Conservation (phyloP, 805 yeast species). For the Hanseniaspora singularis region DNA sequence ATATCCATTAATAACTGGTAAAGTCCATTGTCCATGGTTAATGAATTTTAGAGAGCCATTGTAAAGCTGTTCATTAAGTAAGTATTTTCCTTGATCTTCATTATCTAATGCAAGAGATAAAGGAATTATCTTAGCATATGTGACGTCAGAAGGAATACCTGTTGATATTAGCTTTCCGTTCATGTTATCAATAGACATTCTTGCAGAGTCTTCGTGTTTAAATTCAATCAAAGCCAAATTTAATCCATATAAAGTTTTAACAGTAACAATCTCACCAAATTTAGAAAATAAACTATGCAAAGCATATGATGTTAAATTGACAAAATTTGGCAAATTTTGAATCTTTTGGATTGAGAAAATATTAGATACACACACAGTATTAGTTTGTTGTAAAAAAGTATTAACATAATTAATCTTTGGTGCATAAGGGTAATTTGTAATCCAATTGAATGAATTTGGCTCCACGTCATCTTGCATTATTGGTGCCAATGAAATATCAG, state of each 20-base stretch:
- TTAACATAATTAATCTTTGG: slow-evolving; percentile 67
- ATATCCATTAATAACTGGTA: slow-evolving; percentile 23
- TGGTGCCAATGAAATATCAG: slow-evolving; percentile 21
- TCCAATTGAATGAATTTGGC: slow-evolving; percentile 45
- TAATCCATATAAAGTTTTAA: slow-evolving; percentile 43
- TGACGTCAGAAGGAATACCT: slow-evolving; percentile 62
- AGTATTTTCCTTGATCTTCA: slow-evolving; percentile 18
- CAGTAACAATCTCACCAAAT: slow-evolving; percentile 51
- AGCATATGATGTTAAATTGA: slow-evolving; percentile 35
- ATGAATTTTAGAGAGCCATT: slow-evolving; percentile 27
- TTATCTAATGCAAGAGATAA: slow-evolving; percentile 14
- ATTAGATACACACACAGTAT: slow-evolving; percentile 66
- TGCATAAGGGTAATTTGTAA: slow-evolving; percentile 58
- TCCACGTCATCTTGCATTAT: slow-evolving; percentile 47
- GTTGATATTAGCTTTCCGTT: slow-evolving; percentile 67
- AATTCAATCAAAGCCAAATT: slow-evolving; percentile 61
- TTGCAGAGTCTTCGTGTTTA: slow-evolving; percentile 58
- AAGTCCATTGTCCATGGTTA: slow-evolving; percentile 26
- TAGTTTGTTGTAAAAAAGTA: slow-evolving; percentile 54
- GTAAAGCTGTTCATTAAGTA: slow-evolving; percentile 27
- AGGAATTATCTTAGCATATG: slow-evolving; percentile 64
- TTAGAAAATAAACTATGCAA: slow-evolving; percentile 47
- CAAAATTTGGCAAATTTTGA: slow-evolving; percentile 34
- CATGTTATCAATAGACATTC: slow-evolving; percentile 62
- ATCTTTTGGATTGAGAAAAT: slow-evolving; percentile 31